A percentile compares a stretch with the other conserved stretches of the same genome.
Conservation (phyloP, 345 rosid genomes). For the Lenwebbia sp. region DNA sequence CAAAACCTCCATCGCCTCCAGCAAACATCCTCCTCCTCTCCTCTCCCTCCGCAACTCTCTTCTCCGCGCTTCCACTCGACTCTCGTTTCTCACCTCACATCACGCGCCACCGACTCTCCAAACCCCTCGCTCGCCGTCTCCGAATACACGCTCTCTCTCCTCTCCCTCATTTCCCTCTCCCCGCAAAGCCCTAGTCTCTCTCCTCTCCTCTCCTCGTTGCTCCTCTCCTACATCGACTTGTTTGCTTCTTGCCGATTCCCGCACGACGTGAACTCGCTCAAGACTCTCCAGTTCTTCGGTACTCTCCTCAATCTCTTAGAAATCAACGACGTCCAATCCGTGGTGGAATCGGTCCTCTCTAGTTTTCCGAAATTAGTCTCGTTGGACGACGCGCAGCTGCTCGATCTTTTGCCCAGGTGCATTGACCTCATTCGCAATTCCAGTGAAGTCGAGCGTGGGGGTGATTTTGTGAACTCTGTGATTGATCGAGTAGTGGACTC, state of each 20-base stretch:
- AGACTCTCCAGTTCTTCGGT: slow-evolving; percentile 39
- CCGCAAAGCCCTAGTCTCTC: slow-evolving; percentile 32
- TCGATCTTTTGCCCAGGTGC: slow-evolving; percentile 61
- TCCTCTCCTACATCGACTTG: slow-evolving; percentile 38
- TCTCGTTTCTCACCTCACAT: slow-evolving; percentile 15
- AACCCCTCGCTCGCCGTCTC: slow-evolving; percentile 44
- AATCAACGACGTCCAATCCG: slow-evolving; percentile 17
- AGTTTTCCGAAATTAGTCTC: slow-evolving; percentile 11
- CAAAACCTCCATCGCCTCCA: slow-evolving; percentile 18
- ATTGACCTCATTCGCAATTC: slow-evolving; percentile 26
- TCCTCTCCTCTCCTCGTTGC: slow-evolving; percentile 55
- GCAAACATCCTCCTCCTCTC: slow-evolving; percentile 21
- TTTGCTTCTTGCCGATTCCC: slow-evolving; percentile 40
- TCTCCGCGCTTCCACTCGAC: neutral
- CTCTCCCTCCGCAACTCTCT: slow-evolving; percentile 12
- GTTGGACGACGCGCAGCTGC: slow-evolving; percentile 62
- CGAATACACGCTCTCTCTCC: slow-evolving; percentile 48
- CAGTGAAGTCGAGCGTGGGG: slow-evolving; percentile 20
- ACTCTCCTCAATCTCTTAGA: slow-evolving; percentile 30
- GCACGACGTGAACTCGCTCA: slow-evolving; percentile 50
- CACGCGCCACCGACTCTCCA: slow-evolving; percentile 42
- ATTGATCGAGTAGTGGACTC: slow-evolving; percentile 34
- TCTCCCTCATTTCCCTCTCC: slow-evolving; percentile 49
- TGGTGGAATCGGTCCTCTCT: slow-evolving; percentile 26
- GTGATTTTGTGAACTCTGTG: slow-evolving; percentile 23